These are phyloP conservation scores for Aspergillus transmontanensis DNA, from an alignment of 2,329 filamentous ascomycete genomes.

Conservation along the genomic window DNA sequence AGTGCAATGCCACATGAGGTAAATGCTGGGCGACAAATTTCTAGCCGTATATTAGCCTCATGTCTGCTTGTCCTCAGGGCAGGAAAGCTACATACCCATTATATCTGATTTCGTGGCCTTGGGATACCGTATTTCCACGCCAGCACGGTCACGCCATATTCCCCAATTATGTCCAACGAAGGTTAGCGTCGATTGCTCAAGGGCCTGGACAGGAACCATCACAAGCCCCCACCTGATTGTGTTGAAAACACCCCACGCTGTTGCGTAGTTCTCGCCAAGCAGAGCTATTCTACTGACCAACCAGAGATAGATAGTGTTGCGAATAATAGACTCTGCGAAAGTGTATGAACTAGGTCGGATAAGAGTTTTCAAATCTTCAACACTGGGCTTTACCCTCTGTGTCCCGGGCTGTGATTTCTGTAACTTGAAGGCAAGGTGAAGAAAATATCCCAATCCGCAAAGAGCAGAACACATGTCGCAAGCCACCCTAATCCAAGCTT, in stretches of 20 bases:
- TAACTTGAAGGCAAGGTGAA: conserved; percentile 27
- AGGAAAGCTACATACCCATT: conserved; percentile 5
- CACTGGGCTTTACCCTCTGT: neutral
- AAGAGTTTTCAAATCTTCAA: conserved; percentile 52
- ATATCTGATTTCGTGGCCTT: no score
- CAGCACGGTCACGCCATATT: no score
- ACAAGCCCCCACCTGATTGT: conserved; percentile 74
- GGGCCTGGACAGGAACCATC: conserved; percentile 70
- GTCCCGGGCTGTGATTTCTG: neutral
- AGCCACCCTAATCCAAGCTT: conserved; percentile 64
- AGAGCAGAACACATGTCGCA: conserved; percentile 62
- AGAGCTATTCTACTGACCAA: conserved; percentile 65
- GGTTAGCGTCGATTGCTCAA: conserved; percentile 66
- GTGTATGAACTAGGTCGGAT: conserved; percentile 60
- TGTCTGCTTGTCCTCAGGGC: neutral
- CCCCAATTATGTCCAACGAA: conserved; percentile 72
- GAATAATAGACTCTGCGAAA: conserved; percentile 65
- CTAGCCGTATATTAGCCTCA: conserved; percentile 15
- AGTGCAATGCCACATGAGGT: conserved; percentile 50
- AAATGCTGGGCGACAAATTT: conserved; percentile 57
- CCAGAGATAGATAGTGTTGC: conserved; percentile 73
- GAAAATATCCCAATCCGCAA: conserved; percentile 62
- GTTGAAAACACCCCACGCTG: conserved; percentile 73
- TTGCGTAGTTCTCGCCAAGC: conserved; percentile 67
- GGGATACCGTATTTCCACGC: no score